phyloP scores from a whole-genome alignment of 169 alveolate genomes.

The Prorocentrum cordatum region DNA sequence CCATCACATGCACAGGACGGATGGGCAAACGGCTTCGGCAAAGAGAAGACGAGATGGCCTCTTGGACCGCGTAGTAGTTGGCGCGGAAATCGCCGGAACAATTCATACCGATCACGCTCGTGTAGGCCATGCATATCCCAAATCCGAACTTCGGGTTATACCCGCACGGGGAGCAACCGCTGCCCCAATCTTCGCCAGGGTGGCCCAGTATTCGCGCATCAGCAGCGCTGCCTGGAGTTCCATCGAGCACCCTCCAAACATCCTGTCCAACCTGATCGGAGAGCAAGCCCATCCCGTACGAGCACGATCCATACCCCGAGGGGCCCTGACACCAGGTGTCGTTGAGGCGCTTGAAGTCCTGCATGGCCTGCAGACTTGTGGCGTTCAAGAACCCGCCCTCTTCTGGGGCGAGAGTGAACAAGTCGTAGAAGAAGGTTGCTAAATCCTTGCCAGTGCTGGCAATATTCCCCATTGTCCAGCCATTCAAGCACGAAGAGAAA shows the following conservation, averaged over 20 bases:
- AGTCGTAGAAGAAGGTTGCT: constrained; percentile 42
- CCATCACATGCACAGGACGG: no score
- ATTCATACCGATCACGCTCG: constrained; percentile 39
- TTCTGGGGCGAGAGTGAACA: neutral
- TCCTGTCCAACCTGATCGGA: constrained; percentile 43
- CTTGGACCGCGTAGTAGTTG: constrained; percentile 12
- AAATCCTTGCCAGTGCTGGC: constrained; percentile 26
- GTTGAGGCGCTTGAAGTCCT: neutral
- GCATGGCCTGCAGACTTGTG: neutral
- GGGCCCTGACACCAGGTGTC: constrained; percentile 60
- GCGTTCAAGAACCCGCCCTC: neutral
- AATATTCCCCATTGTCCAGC: constrained; percentile 63
- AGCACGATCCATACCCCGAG: constrained; percentile 4
- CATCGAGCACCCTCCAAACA: constrained; percentile 16
- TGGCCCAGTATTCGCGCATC: constrained; percentile 6
- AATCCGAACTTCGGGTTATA: constrained; percentile 22
- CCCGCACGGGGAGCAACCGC: constrained; percentile 62
- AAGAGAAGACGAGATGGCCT: no score
- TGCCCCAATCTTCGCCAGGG: constrained; percentile 62
- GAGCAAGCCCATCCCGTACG: constrained; percentile 42
- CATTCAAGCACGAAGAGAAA: constrained; percentile 31
- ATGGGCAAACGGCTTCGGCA: no score
- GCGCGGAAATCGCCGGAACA: constrained; percentile 16
- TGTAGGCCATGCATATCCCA: constrained; percentile 51
- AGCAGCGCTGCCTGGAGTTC: neutral